Conservation (phyloP, 805 yeast genomes). For the Kuraishia capsulata region DNA sequence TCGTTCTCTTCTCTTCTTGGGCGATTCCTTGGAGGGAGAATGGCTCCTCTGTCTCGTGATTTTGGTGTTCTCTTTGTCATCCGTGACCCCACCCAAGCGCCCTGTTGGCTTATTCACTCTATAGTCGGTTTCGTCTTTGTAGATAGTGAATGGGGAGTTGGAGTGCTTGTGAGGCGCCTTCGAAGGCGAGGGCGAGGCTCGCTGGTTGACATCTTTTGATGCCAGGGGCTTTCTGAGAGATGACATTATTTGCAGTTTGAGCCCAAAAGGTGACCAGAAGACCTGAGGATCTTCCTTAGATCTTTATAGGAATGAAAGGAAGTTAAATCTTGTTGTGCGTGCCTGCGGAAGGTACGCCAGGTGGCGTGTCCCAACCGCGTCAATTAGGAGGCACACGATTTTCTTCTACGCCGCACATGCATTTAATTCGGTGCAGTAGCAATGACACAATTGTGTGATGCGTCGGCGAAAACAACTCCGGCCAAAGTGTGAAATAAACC, state of each 20-base stretch:
- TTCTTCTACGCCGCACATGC: too few species aligned
- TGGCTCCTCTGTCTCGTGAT: background rate
- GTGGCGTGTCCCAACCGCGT: background rate
- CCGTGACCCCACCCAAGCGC: background rate
- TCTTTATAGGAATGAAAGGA: too few species aligned
- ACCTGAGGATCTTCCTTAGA: too few species aligned
- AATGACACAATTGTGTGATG: too few species aligned
- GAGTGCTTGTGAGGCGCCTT: background rate
- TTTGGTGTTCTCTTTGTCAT: background rate
- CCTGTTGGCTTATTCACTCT: background rate
- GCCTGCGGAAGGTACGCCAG: background rate
- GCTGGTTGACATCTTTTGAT: background rate
- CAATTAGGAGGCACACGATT: too few species aligned
- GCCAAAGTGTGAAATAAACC: too few species aligned
- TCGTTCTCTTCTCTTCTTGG: background rate
- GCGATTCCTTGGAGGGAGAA: background rate
- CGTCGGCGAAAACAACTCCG: too few species aligned
- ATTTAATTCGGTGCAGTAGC: too few species aligned
- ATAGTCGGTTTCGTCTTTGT: background rate
- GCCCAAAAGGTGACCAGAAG: background rate
- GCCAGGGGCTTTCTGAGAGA: background rate
- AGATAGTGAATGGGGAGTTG: conserved; percentile 1
- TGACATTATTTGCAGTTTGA: background rate
- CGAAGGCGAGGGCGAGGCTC: background rate
- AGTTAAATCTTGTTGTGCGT: too few species aligned